A percentile compares a stretch with the other conserved stretches of the same genome.
phyloP scores from a whole-genome alignment of 495 filamentous ascomycete genomes.

The Talaromyces borbonicus region DNA sequence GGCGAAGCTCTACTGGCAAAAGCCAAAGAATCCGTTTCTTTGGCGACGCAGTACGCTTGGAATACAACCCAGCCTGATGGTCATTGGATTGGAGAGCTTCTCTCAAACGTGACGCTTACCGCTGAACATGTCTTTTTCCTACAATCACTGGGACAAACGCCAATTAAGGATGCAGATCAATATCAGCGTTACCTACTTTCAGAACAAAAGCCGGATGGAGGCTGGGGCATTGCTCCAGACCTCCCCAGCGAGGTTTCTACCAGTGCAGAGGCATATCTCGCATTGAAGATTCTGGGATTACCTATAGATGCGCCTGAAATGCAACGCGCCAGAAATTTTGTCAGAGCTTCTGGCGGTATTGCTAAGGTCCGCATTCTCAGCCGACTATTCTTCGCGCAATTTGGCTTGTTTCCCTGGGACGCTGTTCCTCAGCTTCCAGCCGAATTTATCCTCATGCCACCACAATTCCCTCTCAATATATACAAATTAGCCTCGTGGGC shows the following conservation, averaged over 20 bases:
- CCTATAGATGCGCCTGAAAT: slow-evolving; percentile 13
- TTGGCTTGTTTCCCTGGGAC: slow-evolving; percentile 34
- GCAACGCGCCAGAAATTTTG: slow-evolving; percentile 18
- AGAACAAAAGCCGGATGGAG: slow-evolving; percentile 26
- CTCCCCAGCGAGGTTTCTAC: slow-evolving; percentile 28
- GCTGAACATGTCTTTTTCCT: slow-evolving; percentile 28
- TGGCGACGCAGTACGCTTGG: too few species aligned
- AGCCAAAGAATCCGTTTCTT: too few species aligned
- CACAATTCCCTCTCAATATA: slow-evolving; percentile 23
- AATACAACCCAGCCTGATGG: too few species aligned
- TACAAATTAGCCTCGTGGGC: slow-evolving; percentile 30
- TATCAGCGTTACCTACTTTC: slow-evolving; percentile 14
- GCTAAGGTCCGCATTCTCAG: slow-evolving; percentile 29
- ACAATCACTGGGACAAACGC: slow-evolving; percentile 18
- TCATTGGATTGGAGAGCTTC: slow-evolving; percentile 29
- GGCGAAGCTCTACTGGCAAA: too few species aligned
- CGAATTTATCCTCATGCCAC: slow-evolving; percentile 30
- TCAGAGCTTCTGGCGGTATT: slow-evolving; percentile 24
- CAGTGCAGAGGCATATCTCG: slow-evolving; percentile 30
- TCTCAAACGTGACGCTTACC: slow-evolving; percentile 24
- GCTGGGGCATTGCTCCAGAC: slow-evolving; percentile 28
- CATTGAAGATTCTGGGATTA: slow-evolving; percentile 28
- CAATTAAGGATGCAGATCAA: slow-evolving; percentile 8
- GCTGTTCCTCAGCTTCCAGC: slow-evolving; percentile 28
- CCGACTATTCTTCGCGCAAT: slow-evolving; percentile 27